A percentile compares a stretch with the other conserved stretches of the same genome.
Conservation (phyloP, 2,329 filamentous ascomycete genomes). For the Huntiella bhutanensis region DNA sequence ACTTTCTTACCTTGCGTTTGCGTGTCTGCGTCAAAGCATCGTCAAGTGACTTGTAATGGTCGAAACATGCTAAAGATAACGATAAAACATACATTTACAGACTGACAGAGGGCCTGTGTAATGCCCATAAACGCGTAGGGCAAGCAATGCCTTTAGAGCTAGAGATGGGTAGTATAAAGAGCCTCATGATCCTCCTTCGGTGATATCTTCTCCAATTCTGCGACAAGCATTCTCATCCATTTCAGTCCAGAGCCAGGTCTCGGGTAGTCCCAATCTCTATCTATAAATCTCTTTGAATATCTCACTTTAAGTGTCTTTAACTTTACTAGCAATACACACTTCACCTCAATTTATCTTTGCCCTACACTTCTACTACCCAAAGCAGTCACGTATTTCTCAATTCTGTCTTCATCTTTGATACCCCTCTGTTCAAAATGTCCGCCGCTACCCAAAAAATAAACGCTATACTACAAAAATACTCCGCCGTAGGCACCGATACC, state of each 20-base stretch:
- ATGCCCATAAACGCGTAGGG: no score
- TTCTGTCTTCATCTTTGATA: not conserved
- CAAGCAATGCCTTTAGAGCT: no score
- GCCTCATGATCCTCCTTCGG: not conserved
- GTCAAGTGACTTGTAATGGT: no score
- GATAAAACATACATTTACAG: no score
- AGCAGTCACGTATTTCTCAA: not conserved
- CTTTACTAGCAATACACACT: not conserved
- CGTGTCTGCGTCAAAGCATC: no score
- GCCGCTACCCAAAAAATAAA: constrained; percentile 11
- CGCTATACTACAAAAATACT: constrained; percentile 17
- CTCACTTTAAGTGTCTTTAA: not conserved
- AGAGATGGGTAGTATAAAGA: not conserved
- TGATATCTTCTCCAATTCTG: not conserved
- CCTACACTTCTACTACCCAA: not conserved
- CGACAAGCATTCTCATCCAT: not conserved
- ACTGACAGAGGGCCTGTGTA: no score
- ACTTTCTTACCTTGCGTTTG: no score
- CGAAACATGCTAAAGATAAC: no score
- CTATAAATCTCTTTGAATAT: not conserved
- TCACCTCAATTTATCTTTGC: not conserved
- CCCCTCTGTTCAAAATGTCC: not conserved
- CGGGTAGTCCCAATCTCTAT: not conserved
- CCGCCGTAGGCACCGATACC: constrained; percentile 16
- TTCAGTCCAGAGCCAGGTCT: not conserved